Evolutionary conservation across 768 basidiomycete species (phyloP).

Genomic region (Agaricus sinodeliciosus): DNA sequence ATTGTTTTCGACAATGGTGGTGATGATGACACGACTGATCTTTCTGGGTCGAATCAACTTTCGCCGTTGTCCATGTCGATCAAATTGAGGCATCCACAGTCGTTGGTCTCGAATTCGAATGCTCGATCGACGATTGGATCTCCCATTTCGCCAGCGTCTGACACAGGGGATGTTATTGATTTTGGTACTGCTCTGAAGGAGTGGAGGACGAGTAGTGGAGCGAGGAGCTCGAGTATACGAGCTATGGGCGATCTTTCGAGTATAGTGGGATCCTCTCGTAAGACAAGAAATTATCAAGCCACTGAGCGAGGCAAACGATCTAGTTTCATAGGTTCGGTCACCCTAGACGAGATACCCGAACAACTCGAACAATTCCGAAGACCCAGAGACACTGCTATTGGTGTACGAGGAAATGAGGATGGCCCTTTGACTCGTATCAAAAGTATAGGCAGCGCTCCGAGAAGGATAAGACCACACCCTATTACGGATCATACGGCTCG

Average conservation of each 20-base stretch:
- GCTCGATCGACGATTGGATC: not conserved
- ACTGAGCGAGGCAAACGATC: too few species aligned
- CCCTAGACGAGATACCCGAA: not conserved
- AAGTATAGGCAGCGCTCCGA: slow-evolving; percentile 33
- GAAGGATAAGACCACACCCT: slow-evolving; percentile 27
- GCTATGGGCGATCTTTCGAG: not conserved
- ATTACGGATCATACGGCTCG: slow-evolving; percentile 17
- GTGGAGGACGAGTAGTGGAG: slow-evolving; percentile 2
- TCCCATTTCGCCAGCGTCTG: too few species aligned
- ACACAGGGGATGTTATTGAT: not conserved
- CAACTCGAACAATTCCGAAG: not conserved
- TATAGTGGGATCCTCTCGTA: not conserved
- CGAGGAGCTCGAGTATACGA: not conserved
- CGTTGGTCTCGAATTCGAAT: slow-evolving; percentile 2
- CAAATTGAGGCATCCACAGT: slow-evolving; percentile 5
- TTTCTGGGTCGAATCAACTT: not conserved
- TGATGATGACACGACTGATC: slow-evolving; percentile 3
- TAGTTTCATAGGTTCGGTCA: not conserved
- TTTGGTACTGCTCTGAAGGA: slow-evolving; percentile 13
- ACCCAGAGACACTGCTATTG: not conserved
- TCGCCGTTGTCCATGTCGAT: slow-evolving; percentile 8
- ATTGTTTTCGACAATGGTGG: slow-evolving; percentile 1
- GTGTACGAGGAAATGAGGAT: not conserved
- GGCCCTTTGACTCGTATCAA: slow-evolving; percentile 25
- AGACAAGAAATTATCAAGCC: too few species aligned